Base-by-base conservation (phyloP, 352 stramenopile genomes). In the Pythium guiyangense region DNA sequence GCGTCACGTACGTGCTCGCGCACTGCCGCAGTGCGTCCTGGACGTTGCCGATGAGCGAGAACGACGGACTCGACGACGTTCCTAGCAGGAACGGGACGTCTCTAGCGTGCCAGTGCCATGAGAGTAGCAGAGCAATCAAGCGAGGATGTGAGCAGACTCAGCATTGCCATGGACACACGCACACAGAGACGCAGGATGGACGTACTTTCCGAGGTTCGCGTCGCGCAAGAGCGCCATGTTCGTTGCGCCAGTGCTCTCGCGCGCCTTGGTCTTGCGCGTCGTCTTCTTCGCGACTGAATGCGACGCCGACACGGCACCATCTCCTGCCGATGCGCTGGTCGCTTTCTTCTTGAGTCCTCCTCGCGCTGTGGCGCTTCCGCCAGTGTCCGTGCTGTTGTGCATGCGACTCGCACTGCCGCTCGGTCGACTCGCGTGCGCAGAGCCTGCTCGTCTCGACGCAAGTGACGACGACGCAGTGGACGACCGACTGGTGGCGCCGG, bases 1-100 rank as follows among this genome's bases (percentile, higher is more conserved):
- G 79, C 34, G 62, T 66, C 47, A 71, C 54, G 45, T 76, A 87
- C 34, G 73, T 84, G 11, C 71, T 74, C 55, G 88, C 82, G 52
- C 79, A 88, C 54, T 81, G 72, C 20, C 79, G 77, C 10, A 90
- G 66, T n/a, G 79, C 78, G 35, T 90, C 78, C 51, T 92, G 82
- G 25, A 84, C 69, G 55, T 79, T 89, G 27, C 77, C 77, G 46
- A 89, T 85, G 18, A 92, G 61, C 10, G 79, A 90, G 62, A 89
- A 86, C 29, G 82, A 90, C 56, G 62, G 67, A 52, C 73, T 70
- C 14, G 74, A 66, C 1, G 77, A 84, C 44, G 66, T 84, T 2
- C 79, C 79, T 0, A 88, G 64, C 25, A 92, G 63, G 52, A 92
- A 92, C 18, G 79, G 79, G 18, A 89, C 76, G 9, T 87, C 70